Evolutionary conservation across 2,329 filamentous ascomycete genomes (phyloP), one percentile per base, ranked within the genome.

Genomic region (Rasamsonia emersonii): DNA sequence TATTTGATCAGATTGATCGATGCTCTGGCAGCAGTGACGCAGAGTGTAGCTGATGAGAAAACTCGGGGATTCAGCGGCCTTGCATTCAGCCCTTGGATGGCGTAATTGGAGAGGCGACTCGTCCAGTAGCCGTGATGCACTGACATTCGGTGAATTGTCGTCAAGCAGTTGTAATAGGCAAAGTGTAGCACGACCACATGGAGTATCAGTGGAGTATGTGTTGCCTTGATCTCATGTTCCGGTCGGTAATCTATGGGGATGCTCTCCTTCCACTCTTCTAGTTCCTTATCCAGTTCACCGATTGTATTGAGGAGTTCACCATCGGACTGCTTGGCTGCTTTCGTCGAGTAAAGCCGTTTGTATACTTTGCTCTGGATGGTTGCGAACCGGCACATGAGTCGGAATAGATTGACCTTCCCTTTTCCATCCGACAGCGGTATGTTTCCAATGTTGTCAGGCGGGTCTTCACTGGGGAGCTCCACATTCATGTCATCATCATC

Each of bases 41-140:
- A 96, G 2, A 98, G 69, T 3, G 86, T 82, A 4, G 91, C 88
- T 2, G 88, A 95, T 28, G 88, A 86, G 61, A 95, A 98, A 6
- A 98, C 84, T 45, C 91, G 72, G 0, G 91, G 91, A 52, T 96
- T 98, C 33, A 98, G 62, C 1, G 91, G 88, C 42, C 82, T 74
- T 0, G 88, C 81, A 56, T 96, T 96, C 24, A 95, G 68, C 1
- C 91, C 91, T 56, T 94, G 85, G 35, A 96, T 91, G 10, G 91
- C 91, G 51, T 86, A 96, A 50, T 96, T 89, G 21, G 88, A 93
- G 24, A 98, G 64, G 21, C 91, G 77, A 51, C 85, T 95, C 1
- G 89, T 96, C 91, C 91, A 98, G 62, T 94, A 95, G 9, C 91
- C 91, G 53, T 95, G 88, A 49, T 96, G 91, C 18, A 96, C 83